phyloP scores from a whole-genome alignment of 2,329 filamentous ascomycete genomes.

The Colletotrichum paranaense region DNA sequence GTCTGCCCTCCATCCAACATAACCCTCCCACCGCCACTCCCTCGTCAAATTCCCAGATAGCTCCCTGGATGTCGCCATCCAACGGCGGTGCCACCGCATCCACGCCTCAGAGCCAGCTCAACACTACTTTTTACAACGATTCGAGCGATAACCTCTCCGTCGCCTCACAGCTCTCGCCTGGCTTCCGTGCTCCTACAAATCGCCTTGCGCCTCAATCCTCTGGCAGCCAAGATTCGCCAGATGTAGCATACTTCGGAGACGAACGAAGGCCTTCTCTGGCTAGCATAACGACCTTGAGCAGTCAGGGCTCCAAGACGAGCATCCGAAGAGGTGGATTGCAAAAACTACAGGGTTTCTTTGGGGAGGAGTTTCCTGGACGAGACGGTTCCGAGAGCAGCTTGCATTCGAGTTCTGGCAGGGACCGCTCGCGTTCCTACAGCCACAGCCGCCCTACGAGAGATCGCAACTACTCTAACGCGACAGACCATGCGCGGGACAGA shows the following conservation, averaged over 20 bases:
- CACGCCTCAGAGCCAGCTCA: conserved; percentile 32
- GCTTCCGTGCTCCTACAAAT: conserved; percentile 60
- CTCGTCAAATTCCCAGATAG: conserved; percentile 63
- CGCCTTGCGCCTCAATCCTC: conserved; percentile 50
- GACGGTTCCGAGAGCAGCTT: conserved; percentile 81
- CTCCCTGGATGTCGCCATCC: conserved; percentile 66
- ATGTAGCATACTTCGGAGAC: conserved; percentile 72
- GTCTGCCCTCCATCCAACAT: conserved; percentile 69
- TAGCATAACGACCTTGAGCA: conserved; percentile 87
- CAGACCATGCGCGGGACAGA: conserved; percentile 70
- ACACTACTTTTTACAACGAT: conserved; percentile 79
- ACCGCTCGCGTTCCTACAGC: conserved; percentile 73
- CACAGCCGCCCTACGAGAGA: conserved; percentile 70
- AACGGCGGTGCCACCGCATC: conserved; percentile 48
- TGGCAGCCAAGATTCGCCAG: conserved; percentile 69
- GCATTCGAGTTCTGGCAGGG: conserved; percentile 62
- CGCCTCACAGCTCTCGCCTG: conserved; percentile 76
- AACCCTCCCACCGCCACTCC: conserved; percentile 68
- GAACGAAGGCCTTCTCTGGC: conserved; percentile 88
- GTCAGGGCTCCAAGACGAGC: conserved; percentile 82
- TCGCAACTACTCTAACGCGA: conserved; percentile 83
- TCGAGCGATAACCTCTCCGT: conserved; percentile 76
- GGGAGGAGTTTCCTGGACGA: conserved; percentile 83
- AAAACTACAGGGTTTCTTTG: conserved; percentile 91
- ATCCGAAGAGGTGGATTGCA: conserved; percentile 78